These are phyloP conservation scores for Neurospora sp. DNA, from an alignment of 495 filamentous ascomycete species.

Conservation along the genomic window DNA sequence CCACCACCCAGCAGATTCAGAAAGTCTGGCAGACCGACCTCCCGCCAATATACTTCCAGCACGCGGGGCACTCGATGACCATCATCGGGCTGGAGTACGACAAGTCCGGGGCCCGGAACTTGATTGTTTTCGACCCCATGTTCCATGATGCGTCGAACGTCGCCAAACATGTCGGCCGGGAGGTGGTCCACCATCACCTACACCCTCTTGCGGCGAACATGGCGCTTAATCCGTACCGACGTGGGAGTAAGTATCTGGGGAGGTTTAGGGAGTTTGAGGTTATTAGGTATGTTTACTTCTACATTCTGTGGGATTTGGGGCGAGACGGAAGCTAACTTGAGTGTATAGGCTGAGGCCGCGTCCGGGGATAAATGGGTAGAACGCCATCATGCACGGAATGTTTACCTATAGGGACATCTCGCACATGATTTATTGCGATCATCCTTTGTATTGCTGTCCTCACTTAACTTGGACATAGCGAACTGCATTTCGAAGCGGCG, in stretches of 20 bases:
- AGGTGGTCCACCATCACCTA: constrained; percentile 39
- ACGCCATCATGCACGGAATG: background rate
- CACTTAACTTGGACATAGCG: background rate
- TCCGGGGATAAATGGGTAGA: background rate
- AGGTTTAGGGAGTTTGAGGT: constrained; percentile 72
- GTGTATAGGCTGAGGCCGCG: background rate
- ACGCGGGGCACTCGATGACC: constrained; percentile 83
- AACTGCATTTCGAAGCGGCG: background rate
- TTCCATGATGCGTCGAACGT: constrained; percentile 62
- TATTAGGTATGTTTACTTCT: constrained; percentile 47
- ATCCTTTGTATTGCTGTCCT: background rate
- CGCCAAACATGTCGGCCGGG: constrained; percentile 39
- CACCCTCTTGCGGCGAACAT: constrained; percentile 7
- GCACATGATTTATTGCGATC: background rate
- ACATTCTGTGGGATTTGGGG: background rate
- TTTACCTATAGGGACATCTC: background rate
- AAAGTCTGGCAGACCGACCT: constrained; percentile 59
- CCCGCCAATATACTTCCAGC: constrained; percentile 87
- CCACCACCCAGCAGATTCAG: background rate
- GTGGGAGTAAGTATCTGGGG: constrained; percentile 53
- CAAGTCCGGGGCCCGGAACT: constrained; percentile 51
- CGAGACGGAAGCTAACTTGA: background rate
- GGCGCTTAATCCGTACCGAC: constrained; percentile 60
- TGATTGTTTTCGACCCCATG: constrained; percentile 87
- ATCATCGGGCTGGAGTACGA: constrained; percentile 76